Evolutionary conservation across 2,329 filamentous ascomycete genomes (phyloP).

Genomic region (Graphilbum ipis-grandicollis): DNA sequence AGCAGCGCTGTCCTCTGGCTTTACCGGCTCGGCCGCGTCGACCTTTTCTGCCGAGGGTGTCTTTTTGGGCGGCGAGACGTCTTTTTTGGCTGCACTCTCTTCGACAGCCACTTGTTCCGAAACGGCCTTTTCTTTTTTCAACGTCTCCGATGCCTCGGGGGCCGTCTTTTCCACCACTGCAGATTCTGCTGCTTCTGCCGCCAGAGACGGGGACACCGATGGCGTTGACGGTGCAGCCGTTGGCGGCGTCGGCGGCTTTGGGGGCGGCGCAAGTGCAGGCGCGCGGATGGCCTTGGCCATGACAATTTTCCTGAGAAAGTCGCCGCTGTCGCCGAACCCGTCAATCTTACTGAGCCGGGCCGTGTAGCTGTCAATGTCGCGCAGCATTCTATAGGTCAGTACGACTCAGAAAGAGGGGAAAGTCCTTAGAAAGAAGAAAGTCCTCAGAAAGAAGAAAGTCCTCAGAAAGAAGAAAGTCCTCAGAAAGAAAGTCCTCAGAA

Average conservation of each 20-base stretch:
- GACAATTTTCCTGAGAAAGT: constrained; percentile 48
- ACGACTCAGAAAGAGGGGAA: too few species aligned
- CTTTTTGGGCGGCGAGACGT: not conserved
- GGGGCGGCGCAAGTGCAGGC: not conserved
- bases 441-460: too few species aligned
- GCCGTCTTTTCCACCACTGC: not conserved
- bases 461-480: too few species aligned
- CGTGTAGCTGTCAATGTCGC: constrained; percentile 58
- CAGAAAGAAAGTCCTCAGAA: too few species aligned
- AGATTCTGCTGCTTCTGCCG: too few species aligned
- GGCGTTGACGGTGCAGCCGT: too few species aligned
- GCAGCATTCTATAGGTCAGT: constrained; percentile 50
- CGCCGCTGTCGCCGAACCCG: constrained; percentile 58
- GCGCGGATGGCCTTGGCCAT: constrained; percentile 34
- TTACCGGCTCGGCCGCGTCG: too few species aligned
- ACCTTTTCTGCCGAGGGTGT: not conserved
- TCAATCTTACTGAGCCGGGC: constrained; percentile 59
- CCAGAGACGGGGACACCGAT: too few species aligned
- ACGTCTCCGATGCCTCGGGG: too few species aligned
- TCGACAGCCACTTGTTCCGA: too few species aligned
- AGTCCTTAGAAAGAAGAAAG: too few species aligned
- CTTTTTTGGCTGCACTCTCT: not conserved
- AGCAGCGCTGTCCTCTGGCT: too few species aligned
- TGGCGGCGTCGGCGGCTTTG: not conserved
- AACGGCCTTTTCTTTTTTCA: not conserved